Percentiles rank a stretch among this genome's conserved stretches.
Evolutionary conservation across 2,329 filamentous ascomycete species (phyloP).

Genomic region (Colletotrichum eleusines): DNA sequence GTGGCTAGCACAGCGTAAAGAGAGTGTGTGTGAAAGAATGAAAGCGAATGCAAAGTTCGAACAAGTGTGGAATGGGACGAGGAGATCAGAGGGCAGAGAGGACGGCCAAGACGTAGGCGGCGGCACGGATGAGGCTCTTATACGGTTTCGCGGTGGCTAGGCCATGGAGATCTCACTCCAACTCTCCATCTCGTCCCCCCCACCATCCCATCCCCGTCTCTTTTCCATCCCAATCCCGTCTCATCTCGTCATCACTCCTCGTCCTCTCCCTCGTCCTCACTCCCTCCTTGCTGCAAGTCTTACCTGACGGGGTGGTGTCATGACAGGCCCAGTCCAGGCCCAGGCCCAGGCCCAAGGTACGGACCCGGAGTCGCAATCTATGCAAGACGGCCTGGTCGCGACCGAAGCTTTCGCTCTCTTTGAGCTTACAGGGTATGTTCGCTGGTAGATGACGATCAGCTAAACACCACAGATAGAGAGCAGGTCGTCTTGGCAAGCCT

Average conservation of each 20-base stretch:
- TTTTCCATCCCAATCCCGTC: not conserved
- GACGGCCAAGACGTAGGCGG: not conserved
- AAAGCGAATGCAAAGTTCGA: constrained; percentile 40
- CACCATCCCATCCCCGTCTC: not conserved
- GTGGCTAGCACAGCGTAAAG: constrained; percentile 42
- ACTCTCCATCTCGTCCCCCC: not conserved
- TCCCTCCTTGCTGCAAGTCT: not conserved
- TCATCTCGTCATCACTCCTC: not conserved
- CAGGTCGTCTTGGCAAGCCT: constrained; percentile 1
- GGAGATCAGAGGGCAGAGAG: constrained; percentile 30
- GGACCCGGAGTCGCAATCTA: constrained; percentile 32
- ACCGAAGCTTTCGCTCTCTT: constrained; percentile 26
- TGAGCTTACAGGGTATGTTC: constrained; percentile 1
- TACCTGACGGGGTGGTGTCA: constrained; percentile 12
- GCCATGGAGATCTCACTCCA: not conserved
- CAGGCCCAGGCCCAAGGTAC: too few species aligned
- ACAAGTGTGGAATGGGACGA: constrained; percentile 34
- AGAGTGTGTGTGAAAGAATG: constrained; percentile 31
- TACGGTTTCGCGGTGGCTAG: constrained; percentile 16
- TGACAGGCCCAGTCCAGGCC: constrained; percentile 30
- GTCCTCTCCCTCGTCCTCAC: not conserved
- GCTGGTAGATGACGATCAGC: not conserved
- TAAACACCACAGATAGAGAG: not conserved
- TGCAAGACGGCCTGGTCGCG: constrained; percentile 32
- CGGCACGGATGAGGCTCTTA: constrained; percentile 35